These are phyloP conservation scores for Peziza echinospora DNA, from an alignment of 495 filamentous ascomycete genomes.

Conservation along the genomic window DNA sequence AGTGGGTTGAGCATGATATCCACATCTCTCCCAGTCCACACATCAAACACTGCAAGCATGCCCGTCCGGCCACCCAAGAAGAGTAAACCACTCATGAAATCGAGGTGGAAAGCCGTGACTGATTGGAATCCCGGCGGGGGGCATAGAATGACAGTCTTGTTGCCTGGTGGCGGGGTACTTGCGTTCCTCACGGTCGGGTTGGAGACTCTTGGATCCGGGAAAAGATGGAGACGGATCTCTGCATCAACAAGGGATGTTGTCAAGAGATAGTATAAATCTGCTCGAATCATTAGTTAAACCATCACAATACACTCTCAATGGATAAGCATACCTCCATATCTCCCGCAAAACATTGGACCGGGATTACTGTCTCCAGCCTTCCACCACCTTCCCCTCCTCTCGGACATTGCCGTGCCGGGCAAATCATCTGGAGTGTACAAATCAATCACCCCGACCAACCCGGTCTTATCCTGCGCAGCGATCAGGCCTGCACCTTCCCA, in stretches of 20 bases:
- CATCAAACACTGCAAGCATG: conserved; percentile 32
- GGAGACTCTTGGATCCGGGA: neutral
- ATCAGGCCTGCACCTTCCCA: conserved; percentile 12
- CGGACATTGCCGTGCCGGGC: conserved; percentile 1
- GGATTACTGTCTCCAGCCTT: neutral
- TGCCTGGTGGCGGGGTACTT: neutral
- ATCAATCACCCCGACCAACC: conserved; percentile 9
- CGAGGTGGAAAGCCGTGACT: conserved; percentile 23
- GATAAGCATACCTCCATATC: conserved; percentile 2
- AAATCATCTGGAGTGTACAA: conserved; percentile 4
- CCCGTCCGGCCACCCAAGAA: conserved; percentile 49
- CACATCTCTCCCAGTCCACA: conserved; percentile 7
- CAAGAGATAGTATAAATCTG: conserved; percentile 11
- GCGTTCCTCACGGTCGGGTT: neutral
- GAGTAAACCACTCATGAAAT: conserved; percentile 23
- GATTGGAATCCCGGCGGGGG: conserved; percentile 15
- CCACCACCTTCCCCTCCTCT: conserved; percentile 12
- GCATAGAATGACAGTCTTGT: neutral
- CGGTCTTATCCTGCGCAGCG: conserved; percentile 7
- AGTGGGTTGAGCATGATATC: conserved; percentile 13
- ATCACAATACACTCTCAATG: neutral
- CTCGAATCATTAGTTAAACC: neutral
- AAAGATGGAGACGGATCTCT: neutral
- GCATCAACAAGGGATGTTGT: conserved; percentile 9
- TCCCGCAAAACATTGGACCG: neutral